A percentile compares a stretch with the other conserved stretches of the same genome.
These are phyloP conservation scores for Blakeslea trispora DNA, from an alignment of 371 early-diverging fungal species.

Conservation along the genomic window DNA sequence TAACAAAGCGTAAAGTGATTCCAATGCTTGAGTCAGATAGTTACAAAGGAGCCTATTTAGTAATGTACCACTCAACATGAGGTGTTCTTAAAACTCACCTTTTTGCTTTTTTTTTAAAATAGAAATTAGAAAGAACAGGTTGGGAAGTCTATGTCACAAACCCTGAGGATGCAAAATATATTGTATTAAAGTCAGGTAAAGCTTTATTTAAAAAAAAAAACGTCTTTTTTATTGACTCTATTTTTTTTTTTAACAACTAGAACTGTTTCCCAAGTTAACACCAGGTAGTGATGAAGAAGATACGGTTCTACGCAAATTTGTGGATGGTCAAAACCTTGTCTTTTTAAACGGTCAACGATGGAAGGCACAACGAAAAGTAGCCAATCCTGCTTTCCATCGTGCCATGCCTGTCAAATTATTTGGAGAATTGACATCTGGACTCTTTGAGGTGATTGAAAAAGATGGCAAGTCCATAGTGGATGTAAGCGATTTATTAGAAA, in stretches of 20 bases:
- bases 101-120: neutral
- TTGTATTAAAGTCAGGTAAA: slow-evolving; percentile 13
- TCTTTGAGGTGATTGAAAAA: slow-evolving; percentile 29
- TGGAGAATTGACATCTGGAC: slow-evolving; percentile 25
- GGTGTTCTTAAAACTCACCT: no score
- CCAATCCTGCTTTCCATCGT: slow-evolving; percentile 49
- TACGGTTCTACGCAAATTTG: neutral
- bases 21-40: slow-evolving; percentile 3
- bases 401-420: slow-evolving; percentile 38
- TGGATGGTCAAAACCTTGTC: slow-evolving; percentile 14
- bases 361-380: slow-evolving; percentile 22
- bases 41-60: slow-evolving; percentile 15
- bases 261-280: slow-evolving; percentile 8
- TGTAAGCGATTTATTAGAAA: slow-evolving; percentile 26
- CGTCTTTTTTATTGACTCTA: no score
- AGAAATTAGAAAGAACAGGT: slow-evolving; percentile 5
- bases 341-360: slow-evolving; percentile 13
- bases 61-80: slow-evolving; percentile 5
- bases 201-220: no score
- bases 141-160: slow-evolving; percentile 13
- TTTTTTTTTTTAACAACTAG: no score
- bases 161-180: slow-evolving; percentile 6
- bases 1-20: neutral
- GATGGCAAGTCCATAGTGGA: slow-evolving; percentile 14
- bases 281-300: neutral